Base-by-base conservation (phyloP, 805 yeast genomes). In the Ogataea trehaloabstinens region DNA sequence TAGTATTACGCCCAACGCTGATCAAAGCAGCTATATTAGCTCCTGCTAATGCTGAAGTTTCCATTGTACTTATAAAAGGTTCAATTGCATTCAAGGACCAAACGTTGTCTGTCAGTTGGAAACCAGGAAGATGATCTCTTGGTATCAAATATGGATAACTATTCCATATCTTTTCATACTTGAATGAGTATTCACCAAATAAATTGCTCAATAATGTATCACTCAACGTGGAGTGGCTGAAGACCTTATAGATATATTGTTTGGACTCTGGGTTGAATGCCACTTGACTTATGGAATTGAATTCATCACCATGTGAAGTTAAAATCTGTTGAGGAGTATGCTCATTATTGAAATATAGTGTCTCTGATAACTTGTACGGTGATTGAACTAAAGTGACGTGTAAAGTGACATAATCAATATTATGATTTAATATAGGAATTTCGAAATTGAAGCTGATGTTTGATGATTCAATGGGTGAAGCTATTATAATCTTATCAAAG, bases 41-140 rank as follows among this genome's bases (percentile, higher is more conserved):
- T 18, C 78, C 78, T 1, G 73, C 68, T 20, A 74, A 48, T 1
- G 76, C 70, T 11, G 70, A 58, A 0, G 80, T 72, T 44, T 74
- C 80, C 78, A 74, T 71, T 0, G 78, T 74, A 39, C 75, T 68
- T 36, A 71, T 61, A 30, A 74, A 66, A 6, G 61, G 53, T 43
- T 74, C 80, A 56, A 74, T 70, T 1, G 64, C 57, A 43, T 69
- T 71, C 43, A 71, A 48, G 40, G 71, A 71, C 67, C 68, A 73
- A 28, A 68, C 61, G 16, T 46, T 48, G 1, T 32, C 41, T 13
- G 18, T 35, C 7, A 42, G 37, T 17, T 37, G 18, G 40, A 38
- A 44, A 12, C 38, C 41, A 11, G 54, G 53, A 33, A 66, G 63
- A 3, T 47, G 24, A 4, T 24, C 27, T 1, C 49, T 43, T 2